phyloP scores from a whole-genome alignment of 345 rosid genomes.

The Carallia pectinifolia region DNA sequence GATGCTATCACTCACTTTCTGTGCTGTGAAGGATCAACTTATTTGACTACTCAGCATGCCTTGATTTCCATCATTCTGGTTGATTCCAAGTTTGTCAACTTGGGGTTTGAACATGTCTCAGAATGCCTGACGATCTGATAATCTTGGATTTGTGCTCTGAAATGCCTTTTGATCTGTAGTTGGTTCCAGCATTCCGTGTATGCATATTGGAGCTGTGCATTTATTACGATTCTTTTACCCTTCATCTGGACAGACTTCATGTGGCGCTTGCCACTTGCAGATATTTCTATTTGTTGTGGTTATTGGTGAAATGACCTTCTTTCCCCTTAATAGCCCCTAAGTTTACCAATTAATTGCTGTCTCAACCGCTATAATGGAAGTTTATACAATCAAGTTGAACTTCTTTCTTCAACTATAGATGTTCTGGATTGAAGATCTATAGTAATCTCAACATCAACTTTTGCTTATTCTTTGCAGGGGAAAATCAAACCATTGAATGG shows the following conservation, averaged over 20 bases:
- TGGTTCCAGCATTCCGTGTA: too few species aligned
- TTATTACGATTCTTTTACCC: too few species aligned
- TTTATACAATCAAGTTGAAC: not conserved
- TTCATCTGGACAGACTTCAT: too few species aligned
- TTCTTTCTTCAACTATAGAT: not conserved
- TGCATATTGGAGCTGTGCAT: too few species aligned
- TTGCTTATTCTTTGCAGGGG: constrained; percentile 57
- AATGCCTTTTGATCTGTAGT: too few species aligned
- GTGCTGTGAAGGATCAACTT: not conserved
- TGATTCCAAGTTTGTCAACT: constrained; percentile 1
- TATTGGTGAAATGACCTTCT: not conserved
- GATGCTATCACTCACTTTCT: not conserved
- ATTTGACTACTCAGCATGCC: not conserved
- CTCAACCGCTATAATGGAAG: too few species aligned
- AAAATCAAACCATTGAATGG: constrained; percentile 94
- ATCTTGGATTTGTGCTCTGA: too few species aligned
- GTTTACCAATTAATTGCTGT: not conserved
- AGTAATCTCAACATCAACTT: constrained; percentile 12
- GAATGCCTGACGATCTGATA: too few species aligned
- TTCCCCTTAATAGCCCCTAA: not conserved
- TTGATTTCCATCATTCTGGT: not conserved
- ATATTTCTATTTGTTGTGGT: not conserved
- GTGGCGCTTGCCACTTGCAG: too few species aligned
- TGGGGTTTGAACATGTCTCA: too few species aligned
- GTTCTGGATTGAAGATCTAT: constrained; percentile 9